phyloP scores from a whole-genome alignment of 768 basidiomycete genomes.

The Lentinula guzmanii region DNA sequence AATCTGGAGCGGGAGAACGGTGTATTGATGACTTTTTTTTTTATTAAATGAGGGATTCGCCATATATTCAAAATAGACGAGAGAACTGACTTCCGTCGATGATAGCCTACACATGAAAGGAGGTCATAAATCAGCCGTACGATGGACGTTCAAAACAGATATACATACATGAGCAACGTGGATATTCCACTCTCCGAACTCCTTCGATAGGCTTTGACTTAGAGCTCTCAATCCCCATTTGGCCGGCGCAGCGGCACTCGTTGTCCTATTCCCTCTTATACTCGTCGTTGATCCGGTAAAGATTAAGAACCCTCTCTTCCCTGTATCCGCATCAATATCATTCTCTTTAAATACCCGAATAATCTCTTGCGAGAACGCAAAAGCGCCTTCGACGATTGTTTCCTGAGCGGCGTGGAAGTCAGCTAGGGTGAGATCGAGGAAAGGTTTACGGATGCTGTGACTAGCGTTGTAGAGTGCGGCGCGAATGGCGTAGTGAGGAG shows the following conservation, averaged over 20 bases:
- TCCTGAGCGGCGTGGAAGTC: slow-evolving; percentile 48
- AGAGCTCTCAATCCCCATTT: slow-evolving; percentile 61
- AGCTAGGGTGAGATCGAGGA: slow-evolving; percentile 55
- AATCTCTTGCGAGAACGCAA: slow-evolving; percentile 56
- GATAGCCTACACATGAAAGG: slow-evolving; percentile 37
- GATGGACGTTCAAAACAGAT: not conserved
- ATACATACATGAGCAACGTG: slow-evolving; percentile 62
- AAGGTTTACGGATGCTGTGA: slow-evolving; percentile 55
- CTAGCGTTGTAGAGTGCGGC: slow-evolving; percentile 64
- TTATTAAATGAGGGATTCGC: not conserved
- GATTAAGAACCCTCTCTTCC: slow-evolving; percentile 56
- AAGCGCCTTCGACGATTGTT: slow-evolving; percentile 50
- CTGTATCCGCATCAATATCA: slow-evolving; percentile 20
- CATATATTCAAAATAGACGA: not conserved
- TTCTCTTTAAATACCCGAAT: slow-evolving; percentile 58
- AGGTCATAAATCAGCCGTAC: not conserved
- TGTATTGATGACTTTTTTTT: not conserved
- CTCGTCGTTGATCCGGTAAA: slow-evolving; percentile 73
- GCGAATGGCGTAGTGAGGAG: slow-evolving; percentile 43
- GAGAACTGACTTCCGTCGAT: slow-evolving; percentile 53
- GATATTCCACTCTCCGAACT: slow-evolving; percentile 68
- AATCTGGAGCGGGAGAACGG: not conserved
- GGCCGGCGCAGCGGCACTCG: slow-evolving; percentile 57
- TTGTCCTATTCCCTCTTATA: slow-evolving; percentile 52
- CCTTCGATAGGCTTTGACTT: slow-evolving; percentile 68